Conservation (phyloP, 805 yeast genomes). For the Isabelozyma heimii region DNA sequence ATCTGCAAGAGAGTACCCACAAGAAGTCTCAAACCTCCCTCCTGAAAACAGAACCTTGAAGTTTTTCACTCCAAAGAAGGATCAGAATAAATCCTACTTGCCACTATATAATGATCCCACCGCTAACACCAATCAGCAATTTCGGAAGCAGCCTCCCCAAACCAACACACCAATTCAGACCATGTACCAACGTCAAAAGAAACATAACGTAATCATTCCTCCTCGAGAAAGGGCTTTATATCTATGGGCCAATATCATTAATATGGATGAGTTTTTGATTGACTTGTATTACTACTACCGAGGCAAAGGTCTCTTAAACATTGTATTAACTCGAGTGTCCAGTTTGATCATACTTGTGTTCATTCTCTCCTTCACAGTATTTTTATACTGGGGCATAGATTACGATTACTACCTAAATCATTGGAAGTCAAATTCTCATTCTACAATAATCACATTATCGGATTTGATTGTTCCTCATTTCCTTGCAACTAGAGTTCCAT, state of each 20-base stretch:
- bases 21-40: background rate
- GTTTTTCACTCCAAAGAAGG: conserved; percentile 9
- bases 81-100: conserved; percentile 2
- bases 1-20: background rate
- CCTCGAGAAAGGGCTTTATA: conserved; percentile 77
- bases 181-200: conserved; percentile 5
- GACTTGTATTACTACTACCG: conserved; percentile 82
- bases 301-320: conserved; percentile 82
- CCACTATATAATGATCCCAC: conserved; percentile 14
- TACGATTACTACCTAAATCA: conserved; percentile 33
- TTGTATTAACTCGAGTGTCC: conserved; percentile 60
- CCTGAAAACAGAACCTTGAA: conserved; percentile 6
- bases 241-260: conserved; percentile 95
- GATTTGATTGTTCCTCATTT: conserved; percentile 43
- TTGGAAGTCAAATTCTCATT: conserved; percentile 15
- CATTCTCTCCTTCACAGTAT: conserved; percentile 75
- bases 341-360: conserved; percentile 76
- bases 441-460: conserved; percentile 22
- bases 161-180: conserved; percentile 5
- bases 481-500: conserved; percentile 40
- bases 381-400: conserved; percentile 79
- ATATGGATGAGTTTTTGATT: conserved; percentile 79
- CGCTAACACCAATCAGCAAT: conserved; percentile 3
- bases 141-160: conserved; percentile 5
- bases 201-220: conserved; percentile 28